Conservation (phyloP, 2,329 filamentous ascomycete species). For the Fusarium longipes region DNA sequence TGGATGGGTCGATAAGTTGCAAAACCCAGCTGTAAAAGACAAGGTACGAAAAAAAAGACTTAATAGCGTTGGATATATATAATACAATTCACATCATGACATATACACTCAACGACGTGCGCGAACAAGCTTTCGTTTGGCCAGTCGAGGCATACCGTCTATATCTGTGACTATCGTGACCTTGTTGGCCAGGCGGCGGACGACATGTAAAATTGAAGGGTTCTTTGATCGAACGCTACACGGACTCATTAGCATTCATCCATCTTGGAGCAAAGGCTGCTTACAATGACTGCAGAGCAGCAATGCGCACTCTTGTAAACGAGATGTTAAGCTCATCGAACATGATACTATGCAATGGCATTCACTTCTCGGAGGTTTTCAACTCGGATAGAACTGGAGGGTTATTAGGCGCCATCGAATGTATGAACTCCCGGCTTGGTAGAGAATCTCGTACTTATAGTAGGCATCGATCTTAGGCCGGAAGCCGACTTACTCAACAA, state of each 20-base stretch:
- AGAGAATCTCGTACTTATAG: neutral
- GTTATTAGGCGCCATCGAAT: neutral
- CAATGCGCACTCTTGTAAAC: constrained; percentile 60
- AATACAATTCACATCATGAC: no score
- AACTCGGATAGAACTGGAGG: neutral
- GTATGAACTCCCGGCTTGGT: neutral
- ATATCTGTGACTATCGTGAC: constrained; percentile 39
- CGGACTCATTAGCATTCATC: neutral
- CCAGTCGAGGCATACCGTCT: constrained; percentile 34
- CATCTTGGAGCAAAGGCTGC: constrained; percentile 41
- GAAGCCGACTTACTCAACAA: constrained; percentile 25
- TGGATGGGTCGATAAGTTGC: constrained; percentile 82
- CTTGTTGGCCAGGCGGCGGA: constrained; percentile 40
- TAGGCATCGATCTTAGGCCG: neutral
- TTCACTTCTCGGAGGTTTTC: neutral
- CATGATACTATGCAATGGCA: constrained; percentile 41
- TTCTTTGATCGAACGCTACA: constrained; percentile 25
- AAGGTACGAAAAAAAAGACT: constrained; percentile 10
- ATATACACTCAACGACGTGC: constrained; percentile 32
- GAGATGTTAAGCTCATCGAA: constrained; percentile 56
- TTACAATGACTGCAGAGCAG: constrained; percentile 60
- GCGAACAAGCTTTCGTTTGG: constrained; percentile 41
- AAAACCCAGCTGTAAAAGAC: neutral
- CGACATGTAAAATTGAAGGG: constrained; percentile 22
- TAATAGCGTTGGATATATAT: neutral